These are phyloP conservation scores for Nakaseomyces kungkrabaensis DNA, from an alignment of 1,139 yeast genomes.

Conservation along the genomic window DNA sequence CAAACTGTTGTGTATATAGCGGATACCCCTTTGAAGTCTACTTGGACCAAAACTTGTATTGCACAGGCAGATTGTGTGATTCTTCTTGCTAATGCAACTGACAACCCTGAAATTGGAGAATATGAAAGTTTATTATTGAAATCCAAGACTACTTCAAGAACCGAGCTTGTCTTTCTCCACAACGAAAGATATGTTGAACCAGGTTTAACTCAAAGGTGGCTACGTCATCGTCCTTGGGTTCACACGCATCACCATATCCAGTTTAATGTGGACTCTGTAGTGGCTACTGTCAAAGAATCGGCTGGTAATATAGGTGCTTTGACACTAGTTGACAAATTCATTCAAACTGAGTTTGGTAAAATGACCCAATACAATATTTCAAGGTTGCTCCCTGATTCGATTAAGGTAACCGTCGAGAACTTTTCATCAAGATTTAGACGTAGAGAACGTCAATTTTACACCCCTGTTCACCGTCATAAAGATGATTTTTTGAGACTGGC, in stretches of 20 bases:
- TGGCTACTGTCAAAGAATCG: constrained; percentile 9
- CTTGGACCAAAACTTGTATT: constrained; percentile 89
- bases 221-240: constrained; percentile 79
- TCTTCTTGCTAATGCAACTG: constrained; percentile 58
- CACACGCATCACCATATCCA: constrained; percentile 89
- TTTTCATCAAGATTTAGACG: constrained; percentile 26
- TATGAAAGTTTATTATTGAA: constrained; percentile 69
- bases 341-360: constrained; percentile 25
- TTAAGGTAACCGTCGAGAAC: constrained; percentile 28
- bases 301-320: constrained; percentile 13
- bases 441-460: constrained; percentile 29
- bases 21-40: constrained; percentile 71
- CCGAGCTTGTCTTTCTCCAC: constrained; percentile 78
- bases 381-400: constrained; percentile 26
- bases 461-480: constrained; percentile 54
- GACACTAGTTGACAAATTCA: constrained; percentile 22
- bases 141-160: constrained; percentile 75
- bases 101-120: constrained; percentile 69
- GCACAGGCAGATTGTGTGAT: constrained; percentile 89
- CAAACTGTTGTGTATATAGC: constrained; percentile 83
- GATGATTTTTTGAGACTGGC: constrained; percentile 86
- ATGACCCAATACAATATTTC: constrained; percentile 27
- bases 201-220: constrained; percentile 79
- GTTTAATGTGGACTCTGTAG: constrained; percentile 19
- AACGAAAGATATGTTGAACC: constrained; percentile 74